These are phyloP conservation scores for Rhododendron ovatum DNA, from an alignment of 148 eudicot genomes.

Conservation along the genomic window DNA sequence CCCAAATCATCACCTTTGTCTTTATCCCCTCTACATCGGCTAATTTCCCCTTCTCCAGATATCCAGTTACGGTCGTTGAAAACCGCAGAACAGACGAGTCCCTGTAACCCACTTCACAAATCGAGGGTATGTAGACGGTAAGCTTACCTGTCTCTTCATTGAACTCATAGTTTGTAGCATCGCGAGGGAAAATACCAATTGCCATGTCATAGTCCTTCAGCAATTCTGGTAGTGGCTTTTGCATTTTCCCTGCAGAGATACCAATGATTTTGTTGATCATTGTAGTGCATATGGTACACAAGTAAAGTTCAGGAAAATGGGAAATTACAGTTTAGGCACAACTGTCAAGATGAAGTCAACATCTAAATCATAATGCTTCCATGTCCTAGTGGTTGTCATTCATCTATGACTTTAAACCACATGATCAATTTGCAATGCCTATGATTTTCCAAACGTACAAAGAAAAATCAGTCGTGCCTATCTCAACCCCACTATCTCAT, in stretches of 20 bases:
- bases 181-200: slow-evolving; percentile 84
- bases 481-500: not conserved
- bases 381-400: not conserved
- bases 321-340: not conserved
- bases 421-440: not conserved
- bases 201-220: slow-evolving; percentile 84
- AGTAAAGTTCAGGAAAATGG: not conserved
- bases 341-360: not conserved
- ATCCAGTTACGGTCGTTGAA: slow-evolving; percentile 74
- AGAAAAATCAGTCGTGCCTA: not conserved
- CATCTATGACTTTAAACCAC: not conserved
- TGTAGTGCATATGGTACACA: not conserved
- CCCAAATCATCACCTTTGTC: slow-evolving; percentile 89
- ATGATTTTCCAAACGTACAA: not conserved
- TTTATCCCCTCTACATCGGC: slow-evolving; percentile 84
- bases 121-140: slow-evolving; percentile 62
- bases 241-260: slow-evolving; percentile 77
- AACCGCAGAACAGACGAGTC: slow-evolving; percentile 86
- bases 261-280: not conserved
- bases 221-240: slow-evolving; percentile 76
- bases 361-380: not conserved
- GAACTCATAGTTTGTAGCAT: slow-evolving; percentile 93
- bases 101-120: slow-evolving; percentile 88
- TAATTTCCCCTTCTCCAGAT: slow-evolving; percentile 84
- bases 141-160: slow-evolving; percentile 76